phyloP scores from a whole-genome alignment of 2,329 filamentous ascomycete species.

The Davidsoniella eucalypti region DNA sequence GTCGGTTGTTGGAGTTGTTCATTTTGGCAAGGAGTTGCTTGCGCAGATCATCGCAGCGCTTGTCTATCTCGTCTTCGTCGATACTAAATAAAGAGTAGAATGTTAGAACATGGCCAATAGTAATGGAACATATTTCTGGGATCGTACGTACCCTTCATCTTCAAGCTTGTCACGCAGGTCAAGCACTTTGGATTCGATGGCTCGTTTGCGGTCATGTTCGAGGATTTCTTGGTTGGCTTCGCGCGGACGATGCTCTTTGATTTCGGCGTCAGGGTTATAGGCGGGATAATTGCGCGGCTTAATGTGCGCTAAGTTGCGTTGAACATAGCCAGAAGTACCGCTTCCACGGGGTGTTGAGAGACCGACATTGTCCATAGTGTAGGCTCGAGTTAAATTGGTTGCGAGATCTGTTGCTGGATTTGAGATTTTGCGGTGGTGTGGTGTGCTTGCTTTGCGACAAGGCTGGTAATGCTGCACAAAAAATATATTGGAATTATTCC shows the following conservation, averaged over 20 bases:
- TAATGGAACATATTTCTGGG: not conserved
- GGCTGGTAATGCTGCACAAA: not conserved
- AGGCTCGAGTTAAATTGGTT: not conserved
- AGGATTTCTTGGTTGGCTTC: slow-evolving; percentile 85
- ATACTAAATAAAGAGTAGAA: slow-evolving; percentile 30
- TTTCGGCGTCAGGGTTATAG: slow-evolving; percentile 49
- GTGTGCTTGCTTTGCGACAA: slow-evolving; percentile 1
- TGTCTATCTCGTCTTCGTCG: slow-evolving; percentile 83
- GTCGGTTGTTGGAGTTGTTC: slow-evolving; percentile 15
- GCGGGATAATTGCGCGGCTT: slow-evolving; percentile 58
- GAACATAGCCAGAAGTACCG: slow-evolving; percentile 93
- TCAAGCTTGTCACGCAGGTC: slow-evolving; percentile 83
- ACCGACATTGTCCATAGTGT: slow-evolving; percentile 57
- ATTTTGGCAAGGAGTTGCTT: slow-evolving; percentile 26
- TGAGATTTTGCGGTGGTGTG: not conserved
- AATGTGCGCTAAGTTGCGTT: slow-evolving; percentile 83
- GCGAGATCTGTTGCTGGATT: not conserved
- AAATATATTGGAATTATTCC: not conserved
- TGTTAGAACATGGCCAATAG: not conserved
- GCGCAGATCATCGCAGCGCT: slow-evolving; percentile 28
- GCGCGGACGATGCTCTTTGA: slow-evolving; percentile 57
- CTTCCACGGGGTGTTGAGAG: slow-evolving; percentile 86
- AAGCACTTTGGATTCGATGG: slow-evolving; percentile 85
- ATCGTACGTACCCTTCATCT: slow-evolving; percentile 54
- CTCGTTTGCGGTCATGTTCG: slow-evolving; percentile 81